phyloP scores from a whole-genome alignment of 2,329 filamentous ascomycete species.

The Iodosphaeria phyllophila region DNA sequence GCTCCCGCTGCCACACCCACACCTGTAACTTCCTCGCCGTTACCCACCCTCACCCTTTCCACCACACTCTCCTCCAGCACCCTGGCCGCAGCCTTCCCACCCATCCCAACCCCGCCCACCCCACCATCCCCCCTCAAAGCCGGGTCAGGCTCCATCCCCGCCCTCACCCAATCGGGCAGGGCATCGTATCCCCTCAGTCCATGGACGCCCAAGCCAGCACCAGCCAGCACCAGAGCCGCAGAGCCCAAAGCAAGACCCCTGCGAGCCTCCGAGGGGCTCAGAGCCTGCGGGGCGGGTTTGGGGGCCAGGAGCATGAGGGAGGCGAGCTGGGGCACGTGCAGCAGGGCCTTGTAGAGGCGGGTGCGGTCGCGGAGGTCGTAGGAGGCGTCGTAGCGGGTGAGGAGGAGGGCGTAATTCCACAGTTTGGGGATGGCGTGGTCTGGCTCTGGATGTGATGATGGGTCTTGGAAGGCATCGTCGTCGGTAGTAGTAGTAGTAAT shows the following conservation, averaged over 20 bases:
- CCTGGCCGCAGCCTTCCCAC: conserved; percentile 34
- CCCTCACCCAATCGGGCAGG: conserved; percentile 69
- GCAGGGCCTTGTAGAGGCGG: conserved; percentile 69
- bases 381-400: conserved; percentile 83
- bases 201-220: conserved; percentile 52
- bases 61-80: conserved; percentile 42
- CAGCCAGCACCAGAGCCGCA: conserved; percentile 67
- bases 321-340: conserved; percentile 71
- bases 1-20: conserved; percentile 8
- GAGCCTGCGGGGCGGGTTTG: conserved; percentile 81
- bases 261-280: conserved; percentile 71
- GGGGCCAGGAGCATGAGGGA: conserved; percentile 81
- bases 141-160: conserved; percentile 63
- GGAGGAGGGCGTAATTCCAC: conserved; percentile 69
- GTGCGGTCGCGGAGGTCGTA: conserved; percentile 89
- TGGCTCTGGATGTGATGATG: conserved; percentile 15
- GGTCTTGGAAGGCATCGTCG: conserved; percentile 9
- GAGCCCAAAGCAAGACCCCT: conserved; percentile 67
- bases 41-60: conserved; percentile 16
- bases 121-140: conserved; percentile 32
- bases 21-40: conserved; percentile 29
- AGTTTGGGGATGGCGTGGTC: conserved; percentile 56
- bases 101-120: conserved; percentile 14
- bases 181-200: conserved; percentile 62
- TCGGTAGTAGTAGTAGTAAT: conserved; percentile 15